A percentile compares a stretch with the other conserved stretches of the same genome.
These are phyloP conservation scores for Annulohypoxylon moriforme DNA, from an alignment of 495 filamentous ascomycete species.

Conservation along the genomic window DNA sequence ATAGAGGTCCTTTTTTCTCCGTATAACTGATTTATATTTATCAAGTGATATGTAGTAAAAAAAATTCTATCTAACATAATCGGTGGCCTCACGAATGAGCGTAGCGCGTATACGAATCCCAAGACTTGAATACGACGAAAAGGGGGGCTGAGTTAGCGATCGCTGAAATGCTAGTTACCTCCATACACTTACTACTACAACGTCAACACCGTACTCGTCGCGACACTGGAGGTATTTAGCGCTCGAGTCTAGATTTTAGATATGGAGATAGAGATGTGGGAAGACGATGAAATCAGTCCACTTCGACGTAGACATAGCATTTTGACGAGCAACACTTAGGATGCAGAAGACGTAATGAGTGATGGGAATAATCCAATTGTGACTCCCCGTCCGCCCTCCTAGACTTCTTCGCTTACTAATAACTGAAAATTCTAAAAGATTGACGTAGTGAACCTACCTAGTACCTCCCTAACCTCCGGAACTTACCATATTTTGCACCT, in stretches of 20 bases:
- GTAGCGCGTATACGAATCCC: not conserved
- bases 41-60: too few relatives aligned
- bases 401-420: not conserved
- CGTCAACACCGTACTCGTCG: not conserved
- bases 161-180: not conserved
- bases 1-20: not conserved
- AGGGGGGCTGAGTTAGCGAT: not conserved
- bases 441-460: conserved; percentile 3
- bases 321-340: not conserved
- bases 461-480: too few relatives aligned
- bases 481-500: not conserved
- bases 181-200: not conserved
- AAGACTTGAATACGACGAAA: not conserved
- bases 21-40: not conserved
- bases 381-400: not conserved
- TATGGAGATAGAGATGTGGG: not conserved
- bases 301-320: not conserved
- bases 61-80: not conserved
- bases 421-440: not conserved
- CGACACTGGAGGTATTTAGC: not conserved
- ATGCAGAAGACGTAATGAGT: not conserved
- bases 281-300: not conserved
- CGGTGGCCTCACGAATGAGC: not conserved
- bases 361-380: not conserved
- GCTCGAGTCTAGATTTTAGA: not conserved